A percentile compares a stretch with the other conserved stretches of the same genome.
phyloP scores from a whole-genome alignment of 1,284 basidiomycete species.

The Cerioporus squamosus region DNA sequence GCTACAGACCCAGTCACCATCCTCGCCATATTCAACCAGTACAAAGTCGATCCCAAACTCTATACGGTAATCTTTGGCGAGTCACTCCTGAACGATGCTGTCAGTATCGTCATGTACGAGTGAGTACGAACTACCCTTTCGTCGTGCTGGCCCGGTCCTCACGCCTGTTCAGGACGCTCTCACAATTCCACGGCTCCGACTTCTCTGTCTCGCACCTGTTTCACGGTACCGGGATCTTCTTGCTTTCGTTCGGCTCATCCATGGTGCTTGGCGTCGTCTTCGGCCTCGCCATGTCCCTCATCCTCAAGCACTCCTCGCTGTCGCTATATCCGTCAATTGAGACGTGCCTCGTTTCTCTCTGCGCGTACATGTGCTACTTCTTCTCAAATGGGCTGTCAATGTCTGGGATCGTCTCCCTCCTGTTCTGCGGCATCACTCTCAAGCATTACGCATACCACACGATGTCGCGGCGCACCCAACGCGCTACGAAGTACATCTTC shows the following conservation, averaged over 20 bases:
- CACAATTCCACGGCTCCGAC: conserved; percentile 90
- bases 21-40: conserved; percentile 97
- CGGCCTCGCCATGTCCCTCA: conserved; percentile 88
- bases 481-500: conserved; percentile 96
- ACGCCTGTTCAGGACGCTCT: conserved; percentile 64
- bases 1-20: conserved; percentile 99
- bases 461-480: conserved; percentile 95
- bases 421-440: conserved; percentile 98
- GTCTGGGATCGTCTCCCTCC: conserved; percentile 97
- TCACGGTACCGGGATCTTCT: conserved; percentile 95
- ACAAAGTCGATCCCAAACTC: conserved; percentile 98
- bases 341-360: conserved; percentile 91
- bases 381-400: conserved; percentile 95
- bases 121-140: conserved; percentile 56
- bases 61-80: conserved; percentile 99
- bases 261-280: conserved; percentile 94
- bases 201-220: conserved; percentile 91
- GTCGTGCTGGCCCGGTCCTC: not conserved
- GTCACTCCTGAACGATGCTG: conserved; percentile 96
- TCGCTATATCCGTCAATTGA: conserved; percentile 90
- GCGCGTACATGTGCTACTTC: conserved; percentile 98
- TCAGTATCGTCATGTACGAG: conserved; percentile 99
- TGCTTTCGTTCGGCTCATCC: conserved; percentile 92
- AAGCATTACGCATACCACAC: conserved; percentile 99
- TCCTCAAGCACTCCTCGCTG: conserved; percentile 95